Base-by-base conservation (phyloP, 257 asterid genomes). In the Dorcoceras hygrometricum region DNA sequence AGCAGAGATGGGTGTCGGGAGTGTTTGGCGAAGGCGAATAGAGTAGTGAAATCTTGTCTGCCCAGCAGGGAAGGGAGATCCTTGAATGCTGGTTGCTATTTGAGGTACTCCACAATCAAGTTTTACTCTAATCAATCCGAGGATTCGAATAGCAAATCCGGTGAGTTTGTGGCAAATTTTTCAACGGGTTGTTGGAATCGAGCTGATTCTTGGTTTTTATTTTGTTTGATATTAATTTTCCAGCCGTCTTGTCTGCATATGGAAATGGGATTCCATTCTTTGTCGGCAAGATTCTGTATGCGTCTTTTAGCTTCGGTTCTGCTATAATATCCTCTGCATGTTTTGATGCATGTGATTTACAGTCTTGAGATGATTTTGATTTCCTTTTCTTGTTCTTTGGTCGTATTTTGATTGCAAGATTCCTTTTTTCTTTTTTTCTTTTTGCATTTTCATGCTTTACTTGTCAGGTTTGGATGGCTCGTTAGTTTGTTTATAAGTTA, bases 11-110 rank as follows among this genome's bases (percentile, higher is more conserved):
- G 94, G 62, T 91, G 98, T 70, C 75, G 83, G 72, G 76, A 68
- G 66, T 91, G 98, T 77, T 84, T 91, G 86, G 85, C 73, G 7
- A 84, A 83, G 79, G 98, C 96, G 32, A 79, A 77, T 27, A 73
- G 68, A 27, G 82, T 84, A 36, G 72, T 85, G 6, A 74, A 74
- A 20, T 53, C 67, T 4, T 91, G 98, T 58, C 63, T 86, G 55
- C 98, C 98, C 0, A 79, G 79, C 61, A 78, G 76, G 57, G 98
- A 91, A 79, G 98, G 95, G 29, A 84, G 95, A 31, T 95, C 87
- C 23, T 59, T 91, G 85, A 84, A 81, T 62, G 76, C 95, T 8
- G 98, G 98, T 16, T 91, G 98, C 71, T 91, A 82, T 78, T 58
- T 89, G 86, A 86, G 96, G 53, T 91, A 89, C 59, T 91, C 98